Base-by-base conservation (phyloP, 176 grass and related monocot species). In the Puya raimondii region DNA sequence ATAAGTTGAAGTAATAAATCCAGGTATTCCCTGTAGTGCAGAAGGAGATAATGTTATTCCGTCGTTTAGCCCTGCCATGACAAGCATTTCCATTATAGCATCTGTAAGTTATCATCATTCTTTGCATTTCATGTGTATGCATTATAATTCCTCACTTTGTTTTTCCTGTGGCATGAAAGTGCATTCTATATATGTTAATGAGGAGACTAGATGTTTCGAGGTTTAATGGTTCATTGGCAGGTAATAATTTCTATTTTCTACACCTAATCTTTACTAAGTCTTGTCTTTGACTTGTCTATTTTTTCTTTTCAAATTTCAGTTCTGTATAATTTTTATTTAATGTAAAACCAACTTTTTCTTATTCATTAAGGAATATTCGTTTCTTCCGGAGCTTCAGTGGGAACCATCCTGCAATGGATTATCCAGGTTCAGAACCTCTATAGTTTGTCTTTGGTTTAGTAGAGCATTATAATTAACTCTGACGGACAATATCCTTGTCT, bases 71-170 rank as follows among this genome's bases (percentile, higher is more conserved):
- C 65, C 65, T 67, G 33, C 65, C 14, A 48, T 67, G 8, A 67
- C 65, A 48, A 67, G 65, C 65, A 67, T 67, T 67, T 3, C 65
- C n/a, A 47, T 67, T 47, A 67, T 67, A 47, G 29, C 65, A 67
- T 67, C 65, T n/a, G 65, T 67, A 67, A 67, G 65, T 67, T 33
- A 67, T 4, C 27, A 67, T 17, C 25, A 67, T 42, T n/a, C 25
- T 15, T 33, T 2, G 0, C 42, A n/a, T 2, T 9, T 47, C 65
- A 27, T 10, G 25, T 15, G n/a, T 67, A n/a, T 67, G 3, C 27
- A 66, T 27, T 66, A n/a, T 66, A 48, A n/a, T 16, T 6, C 29
- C 65, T 67, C 12, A 67, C 29, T 47, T 48, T 48, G 23, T 48
- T n/a, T n/a, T 27, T 67, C 15, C 29, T 67, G 11, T 66, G 15